Base-by-base conservation (phyloP, 495 filamentous ascomycete genomes). In the Friedmanniomyces simplex region DNA sequence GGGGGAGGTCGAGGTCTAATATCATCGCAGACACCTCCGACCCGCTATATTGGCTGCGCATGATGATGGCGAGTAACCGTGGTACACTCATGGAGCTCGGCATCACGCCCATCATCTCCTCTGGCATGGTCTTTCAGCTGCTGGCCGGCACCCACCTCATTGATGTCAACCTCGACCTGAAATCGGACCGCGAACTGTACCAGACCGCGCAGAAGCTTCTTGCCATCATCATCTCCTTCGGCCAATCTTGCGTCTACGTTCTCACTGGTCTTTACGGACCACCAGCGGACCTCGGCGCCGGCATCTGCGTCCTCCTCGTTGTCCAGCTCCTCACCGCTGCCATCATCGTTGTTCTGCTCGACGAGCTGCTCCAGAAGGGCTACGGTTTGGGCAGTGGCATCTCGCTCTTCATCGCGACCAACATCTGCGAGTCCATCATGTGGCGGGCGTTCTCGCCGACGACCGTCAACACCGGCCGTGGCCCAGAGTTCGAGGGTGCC, bases 131-230 rank as follows among this genome's bases (percentile, higher is more conserved):
- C 66, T 99, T 99, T 82, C 93, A 98, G 80, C 89, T 97, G 67
- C 89, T 97, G 59, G 91, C 91, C 68, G 94, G 94, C 73, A 99
- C 94, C 76, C 94, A 99, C 79, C 82, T 97, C 75, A 97, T 99
- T 75, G 94, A 98, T 74, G 91, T 66, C 45, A 68, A 96, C 81
- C 86, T 96, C 55, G 93, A 99, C 79, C 84, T 99, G 71, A 97
- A 99, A 79, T 89, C 89, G 71, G 94, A 99, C 73, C 91, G 94
- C 76, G 94, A 99, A 76, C 83, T 97, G 56, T 97, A 97, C 81
- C 94, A 99, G 77, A 97, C 93, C 48, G 94, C 94, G 56, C 94
- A 99, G 80, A 99, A 99, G 79, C 87, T 99, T 57, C 96, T 99
- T 71, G 94, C 93, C 61, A 91, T 99, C 67, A 95, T 97, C 71